Evolutionary conservation across 2,329 filamentous ascomycete species (phyloP), one percentile per base, ranked within the genome.

Genomic region (Fusarium abutilonis): DNA sequence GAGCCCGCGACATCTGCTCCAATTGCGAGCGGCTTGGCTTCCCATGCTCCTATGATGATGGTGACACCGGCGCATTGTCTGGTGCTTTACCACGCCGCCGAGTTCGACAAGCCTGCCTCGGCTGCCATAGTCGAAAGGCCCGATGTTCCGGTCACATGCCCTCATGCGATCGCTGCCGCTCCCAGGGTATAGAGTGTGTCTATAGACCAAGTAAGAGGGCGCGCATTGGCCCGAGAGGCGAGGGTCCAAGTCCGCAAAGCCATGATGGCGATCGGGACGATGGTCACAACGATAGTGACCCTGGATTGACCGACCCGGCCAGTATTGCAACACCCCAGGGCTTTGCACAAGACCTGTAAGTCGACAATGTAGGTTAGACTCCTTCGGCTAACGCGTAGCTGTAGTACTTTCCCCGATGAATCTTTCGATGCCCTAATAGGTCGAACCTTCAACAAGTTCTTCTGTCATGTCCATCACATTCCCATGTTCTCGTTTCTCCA

Each of bases 1-100:
- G 83, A 32, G 76, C 79, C 11, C 80, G 80, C 36, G 77, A 80
- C 45, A 74, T 82, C 56, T 86, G 84, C 72, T 80, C 81, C 73
- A 86, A 85, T 72, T 86, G 84, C 73, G 82, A 85, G 61, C 81
- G 84, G 17, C 79, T 86, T 40, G 82, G 82, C 43, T 86, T 86
- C 64, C 77, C 79, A 7, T 86, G 84, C 70, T 83, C 83, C 8
- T 86, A 85, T 67, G 82, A 84, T 56, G 82, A 84, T 49, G 75
- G 73, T 42, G 76, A 76, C 50, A 65, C 77, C 28, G 76, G 78
- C 11, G 70, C 77, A 41, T 77, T 80, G 64, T 77, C 77, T 31
- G 72, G 79, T 45, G 74, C 77, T n/a, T 69, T 84, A 46, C 81
- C 83, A 7, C 76, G 83, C 36, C 79, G 83, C 34, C 82, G 84